Base-by-base conservation (phyloP, 2,329 filamentous ascomycete genomes). In the Colletotrichum simmondsii region DNA sequence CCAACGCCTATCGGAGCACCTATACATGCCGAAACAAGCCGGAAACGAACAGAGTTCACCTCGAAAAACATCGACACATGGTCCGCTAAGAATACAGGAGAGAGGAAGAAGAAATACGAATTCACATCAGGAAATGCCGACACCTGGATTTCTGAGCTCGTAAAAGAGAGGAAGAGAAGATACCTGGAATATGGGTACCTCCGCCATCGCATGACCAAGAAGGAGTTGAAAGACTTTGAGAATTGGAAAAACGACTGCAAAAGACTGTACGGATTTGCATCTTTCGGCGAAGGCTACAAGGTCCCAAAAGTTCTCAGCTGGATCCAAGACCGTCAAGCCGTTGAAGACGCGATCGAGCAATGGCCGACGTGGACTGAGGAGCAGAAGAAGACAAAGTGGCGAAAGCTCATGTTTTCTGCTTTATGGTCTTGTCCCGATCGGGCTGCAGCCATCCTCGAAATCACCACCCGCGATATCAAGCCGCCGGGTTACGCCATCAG, bases 401-500 rank as follows among this genome's bases (percentile, higher is more conserved):
- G 79, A 5, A 61, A 69, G 5, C 62, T 80, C 22, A 83, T 86
- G 79, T 71, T 85, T 6, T 82, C 81, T 2, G 80, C 82, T 1
- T 67, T 86, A 46, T 75, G 78, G 53, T 74, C 71, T 8, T 76
- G 74, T n/a, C 83, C 83, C 1, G 77, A 78, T 11, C 81, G 80
- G 65, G 79, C 79, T 2, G 62, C 59, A 12, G 74, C 75, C 65
- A 78, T 86, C 8, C 78, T 86, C 2, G 75, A 79, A 22, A 83
- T 83, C 4, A 84, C 84, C 4, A 86, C 83, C 0, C 69, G 83
- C 66, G 77, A 83, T 46, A 80, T 81, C 5, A 65, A 77, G 12
- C 78, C 81, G 1, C 82, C 81, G 0, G 81, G 81, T 1, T 86
- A 85, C 65, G 81, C 82, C 10, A 79, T 83, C 10, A 77, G 80